phyloP scores from a whole-genome alignment of 2,329 filamentous ascomycete genomes.

The Colletotrichum limetticola region DNA sequence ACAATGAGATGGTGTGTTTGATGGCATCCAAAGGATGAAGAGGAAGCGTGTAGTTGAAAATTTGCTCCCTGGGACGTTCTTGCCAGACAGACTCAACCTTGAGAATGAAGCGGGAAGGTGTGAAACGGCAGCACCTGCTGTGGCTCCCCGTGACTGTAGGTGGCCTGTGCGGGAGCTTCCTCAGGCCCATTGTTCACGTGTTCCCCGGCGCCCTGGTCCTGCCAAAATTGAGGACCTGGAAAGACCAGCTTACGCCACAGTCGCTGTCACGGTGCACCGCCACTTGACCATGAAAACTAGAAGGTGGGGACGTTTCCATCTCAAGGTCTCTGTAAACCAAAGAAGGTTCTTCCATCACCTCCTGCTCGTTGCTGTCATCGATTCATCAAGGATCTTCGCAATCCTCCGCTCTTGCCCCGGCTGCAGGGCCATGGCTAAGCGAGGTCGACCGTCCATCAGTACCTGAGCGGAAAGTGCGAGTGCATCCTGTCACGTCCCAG shows the following conservation, averaged over 20 bases:
- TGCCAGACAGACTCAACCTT: constrained; percentile 21
- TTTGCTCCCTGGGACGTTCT: constrained; percentile 29
- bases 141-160: constrained; percentile 12
- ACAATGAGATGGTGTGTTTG: constrained; percentile 19
- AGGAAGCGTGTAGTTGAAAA: constrained; percentile 23
- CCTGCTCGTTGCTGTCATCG: neutral
- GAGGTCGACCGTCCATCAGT: neutral
- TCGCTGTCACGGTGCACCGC: constrained; percentile 8
- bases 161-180: constrained; percentile 24
- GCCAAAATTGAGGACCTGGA: neutral
- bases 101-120: constrained; percentile 30
- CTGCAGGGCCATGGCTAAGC: neutral
- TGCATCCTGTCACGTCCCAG: neutral
- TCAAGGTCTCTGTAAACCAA: neutral
- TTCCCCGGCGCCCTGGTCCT: neutral
- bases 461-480: neutral
- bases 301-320: neutral
- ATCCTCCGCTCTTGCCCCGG: neutral
- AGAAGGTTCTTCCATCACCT: neutral
- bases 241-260: constrained; percentile 17
- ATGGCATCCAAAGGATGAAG: constrained; percentile 5
- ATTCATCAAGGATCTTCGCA: neutral
- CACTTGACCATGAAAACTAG: neutral
- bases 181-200: constrained; percentile 25
- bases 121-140: constrained; percentile 21